phyloP scores from a whole-genome alignment of 148 eudicot genomes.

The Chenopodium berlandieri region DNA sequence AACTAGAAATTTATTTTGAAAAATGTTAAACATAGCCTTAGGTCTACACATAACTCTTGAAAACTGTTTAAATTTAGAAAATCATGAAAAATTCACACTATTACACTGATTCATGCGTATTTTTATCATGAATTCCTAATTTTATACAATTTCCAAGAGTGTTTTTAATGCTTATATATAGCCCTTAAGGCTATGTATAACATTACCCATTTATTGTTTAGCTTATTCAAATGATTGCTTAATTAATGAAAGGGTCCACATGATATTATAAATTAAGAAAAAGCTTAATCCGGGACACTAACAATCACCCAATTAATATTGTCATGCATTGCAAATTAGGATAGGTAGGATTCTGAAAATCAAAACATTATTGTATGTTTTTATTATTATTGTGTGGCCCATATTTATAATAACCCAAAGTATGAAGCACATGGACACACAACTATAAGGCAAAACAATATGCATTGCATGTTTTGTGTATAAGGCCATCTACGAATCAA shows the following conservation, averaged over 20 bases:
- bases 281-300: not conserved
- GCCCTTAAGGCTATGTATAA: too few relatives aligned
- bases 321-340: not conserved
- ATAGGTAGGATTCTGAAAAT: not conserved
- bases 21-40: too few relatives aligned
- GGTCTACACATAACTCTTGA: too few relatives aligned
- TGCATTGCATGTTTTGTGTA: not conserved
- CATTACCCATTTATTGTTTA: not conserved
- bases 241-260: not conserved
- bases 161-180: too few relatives aligned
- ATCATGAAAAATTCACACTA: too few relatives aligned
- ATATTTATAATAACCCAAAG: not conserved
- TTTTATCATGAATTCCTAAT: too few relatives aligned
- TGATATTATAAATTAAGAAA: not conserved
- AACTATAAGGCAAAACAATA: not conserved
- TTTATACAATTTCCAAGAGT: too few relatives aligned
- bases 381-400: not conserved
- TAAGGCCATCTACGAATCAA: not conserved
- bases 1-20: not conserved
- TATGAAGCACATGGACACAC: slow-evolving; percentile 7
- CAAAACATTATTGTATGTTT: not conserved
- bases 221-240: not conserved
- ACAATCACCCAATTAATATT: not conserved
- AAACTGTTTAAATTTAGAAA: too few relatives aligned
- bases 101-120: too few relatives aligned